Conservation (phyloP, 1,139 yeast species). For the Yamadazyma sp. region DNA sequence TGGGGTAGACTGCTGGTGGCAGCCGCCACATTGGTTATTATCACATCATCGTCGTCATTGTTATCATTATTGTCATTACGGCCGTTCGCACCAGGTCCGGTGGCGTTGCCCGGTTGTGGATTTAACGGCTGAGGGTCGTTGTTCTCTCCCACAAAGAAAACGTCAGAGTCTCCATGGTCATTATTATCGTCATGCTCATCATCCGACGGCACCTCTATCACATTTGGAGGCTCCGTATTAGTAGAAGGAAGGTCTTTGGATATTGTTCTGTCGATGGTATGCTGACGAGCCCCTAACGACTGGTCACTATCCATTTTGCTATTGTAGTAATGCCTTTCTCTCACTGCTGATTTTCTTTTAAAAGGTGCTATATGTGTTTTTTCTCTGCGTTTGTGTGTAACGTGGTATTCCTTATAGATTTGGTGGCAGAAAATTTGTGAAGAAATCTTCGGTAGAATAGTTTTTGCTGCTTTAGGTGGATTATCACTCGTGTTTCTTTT, state of each 20-base stretch:
- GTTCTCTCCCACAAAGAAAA: constrained; percentile 4
- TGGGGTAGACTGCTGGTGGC: background rate
- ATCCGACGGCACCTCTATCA: constrained; percentile 6
- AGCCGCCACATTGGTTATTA: constrained; percentile 9
- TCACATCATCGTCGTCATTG: constrained; percentile 9
- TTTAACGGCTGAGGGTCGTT: background rate
- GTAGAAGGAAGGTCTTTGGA: background rate
- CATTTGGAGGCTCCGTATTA: background rate
- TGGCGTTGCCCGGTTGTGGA: background rate
- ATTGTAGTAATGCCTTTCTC: too few species aligned
- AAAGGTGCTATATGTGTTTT: too few species aligned
- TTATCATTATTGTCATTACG: constrained; percentile 2
- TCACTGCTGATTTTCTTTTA: too few species aligned
- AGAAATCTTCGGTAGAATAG: too few species aligned
- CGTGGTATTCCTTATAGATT: too few species aligned
- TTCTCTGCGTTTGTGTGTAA: too few species aligned
- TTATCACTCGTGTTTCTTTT: too few species aligned
- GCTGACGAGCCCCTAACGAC: background rate
- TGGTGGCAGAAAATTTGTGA: too few species aligned
- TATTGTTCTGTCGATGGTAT: background rate
- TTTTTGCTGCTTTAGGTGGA: too few species aligned
- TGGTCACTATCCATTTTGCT: background rate
- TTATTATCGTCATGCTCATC: constrained; percentile 2
- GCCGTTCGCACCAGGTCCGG: too few species aligned
- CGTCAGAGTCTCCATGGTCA: background rate